These are phyloP conservation scores for Glycine tomentella DNA, from an alignment of 306 rosid species.

Conservation along the genomic window DNA sequence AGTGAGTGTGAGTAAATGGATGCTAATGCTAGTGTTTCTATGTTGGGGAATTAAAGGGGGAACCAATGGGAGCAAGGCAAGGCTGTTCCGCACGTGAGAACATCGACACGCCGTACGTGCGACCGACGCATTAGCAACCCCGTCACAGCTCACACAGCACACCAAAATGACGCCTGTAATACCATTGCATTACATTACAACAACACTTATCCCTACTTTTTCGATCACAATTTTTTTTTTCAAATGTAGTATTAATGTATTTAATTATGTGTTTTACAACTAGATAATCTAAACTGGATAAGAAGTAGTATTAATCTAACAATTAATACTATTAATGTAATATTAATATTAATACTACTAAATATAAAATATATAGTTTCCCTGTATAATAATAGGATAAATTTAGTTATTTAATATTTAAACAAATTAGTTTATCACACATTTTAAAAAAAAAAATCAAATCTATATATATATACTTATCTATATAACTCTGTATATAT, in stretches of 20 bases:
- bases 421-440: no score
- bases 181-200: background rate
- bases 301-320: background rate
- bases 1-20: constrained; percentile 11
- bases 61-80: constrained; percentile 51
- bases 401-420: background rate
- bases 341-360: background rate
- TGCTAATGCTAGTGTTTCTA: constrained; percentile 14
- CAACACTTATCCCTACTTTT: constrained; percentile 16
- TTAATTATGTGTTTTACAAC: background rate
- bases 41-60: constrained; percentile 47
- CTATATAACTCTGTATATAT: no score
- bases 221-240: background rate
- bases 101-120: constrained; percentile 60
- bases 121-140: constrained; percentile 71
- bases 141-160: constrained; percentile 41
- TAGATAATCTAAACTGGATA: background rate
- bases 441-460: no score
- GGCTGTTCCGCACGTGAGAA: constrained; percentile 56
- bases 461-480: no score
- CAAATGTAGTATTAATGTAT: background rate
- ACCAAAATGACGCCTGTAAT: constrained; percentile 40
- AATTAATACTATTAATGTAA: background rate
- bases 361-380: background rate
- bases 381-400: background rate